Evolutionary conservation across 495 filamentous ascomycete species (phyloP).

Genomic region (Penicillium taxi): DNA sequence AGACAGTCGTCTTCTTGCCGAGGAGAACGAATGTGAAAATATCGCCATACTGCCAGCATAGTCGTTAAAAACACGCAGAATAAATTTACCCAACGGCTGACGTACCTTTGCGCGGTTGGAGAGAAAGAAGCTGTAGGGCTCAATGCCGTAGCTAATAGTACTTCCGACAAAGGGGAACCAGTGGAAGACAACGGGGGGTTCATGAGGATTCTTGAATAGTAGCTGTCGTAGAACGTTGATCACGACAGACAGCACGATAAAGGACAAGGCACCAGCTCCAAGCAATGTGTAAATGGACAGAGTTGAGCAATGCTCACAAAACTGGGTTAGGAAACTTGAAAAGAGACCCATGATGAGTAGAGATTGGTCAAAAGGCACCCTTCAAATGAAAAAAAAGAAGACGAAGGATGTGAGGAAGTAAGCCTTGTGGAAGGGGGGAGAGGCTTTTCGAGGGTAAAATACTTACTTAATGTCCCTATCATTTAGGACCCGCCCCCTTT

Average conservation of each 20-base stretch:
- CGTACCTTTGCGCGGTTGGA: slow-evolving; percentile 45
- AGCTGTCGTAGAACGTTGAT: slow-evolving; percentile 65
- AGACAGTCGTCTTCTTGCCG: slow-evolving; percentile 56
- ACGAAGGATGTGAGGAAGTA: slow-evolving; percentile 7
- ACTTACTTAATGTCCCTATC: slow-evolving; percentile 17
- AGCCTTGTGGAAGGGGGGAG: slow-evolving; percentile 5
- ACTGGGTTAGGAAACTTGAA: slow-evolving; percentile 25
- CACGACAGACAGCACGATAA: slow-evolving; percentile 29
- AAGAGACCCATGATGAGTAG: slow-evolving; percentile 32
- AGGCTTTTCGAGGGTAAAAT: slow-evolving; percentile 13
- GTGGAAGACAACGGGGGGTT: slow-evolving; percentile 58
- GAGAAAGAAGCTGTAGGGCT: slow-evolving; percentile 57
- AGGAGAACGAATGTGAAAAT: slow-evolving; percentile 58
- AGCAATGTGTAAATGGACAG: slow-evolving; percentile 27
- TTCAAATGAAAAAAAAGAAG: slow-evolving; percentile 2
- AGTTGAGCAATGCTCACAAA: slow-evolving; percentile 36
- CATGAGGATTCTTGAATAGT: slow-evolving; percentile 57
- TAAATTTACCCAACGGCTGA: background rate
- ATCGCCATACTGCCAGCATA: slow-evolving; percentile 47
- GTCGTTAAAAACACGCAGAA: background rate
- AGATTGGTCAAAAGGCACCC: background rate
- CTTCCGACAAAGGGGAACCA: slow-evolving; percentile 56
- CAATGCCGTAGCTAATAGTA: slow-evolving; percentile 57
- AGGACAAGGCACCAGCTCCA: slow-evolving; percentile 20
- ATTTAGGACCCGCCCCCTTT: slow-evolving; percentile 27